Conservation (phyloP, 2,329 filamentous ascomycete species). For the Pseudogymnoascus sp. region DNA sequence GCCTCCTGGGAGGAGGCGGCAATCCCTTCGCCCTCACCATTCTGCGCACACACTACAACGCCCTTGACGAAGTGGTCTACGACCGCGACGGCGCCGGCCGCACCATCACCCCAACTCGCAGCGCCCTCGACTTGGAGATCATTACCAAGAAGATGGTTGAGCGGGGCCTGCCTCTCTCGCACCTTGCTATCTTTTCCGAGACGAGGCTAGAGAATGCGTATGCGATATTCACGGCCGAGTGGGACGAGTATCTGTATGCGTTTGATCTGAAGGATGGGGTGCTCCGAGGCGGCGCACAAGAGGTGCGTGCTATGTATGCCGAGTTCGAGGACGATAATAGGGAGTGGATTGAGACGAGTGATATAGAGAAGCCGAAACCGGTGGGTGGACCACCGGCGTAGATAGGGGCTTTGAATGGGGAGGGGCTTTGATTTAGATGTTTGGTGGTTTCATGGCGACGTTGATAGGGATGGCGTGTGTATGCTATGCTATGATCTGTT, state of each 20-base stretch:
- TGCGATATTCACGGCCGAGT: background rate
- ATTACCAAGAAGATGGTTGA: background rate
- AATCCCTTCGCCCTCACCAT: background rate
- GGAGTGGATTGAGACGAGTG: background rate
- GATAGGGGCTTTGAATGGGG: background rate
- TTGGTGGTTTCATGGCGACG: background rate
- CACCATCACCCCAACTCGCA: background rate
- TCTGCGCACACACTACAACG: background rate
- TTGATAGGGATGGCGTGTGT: background rate
- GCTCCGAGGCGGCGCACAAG: background rate
- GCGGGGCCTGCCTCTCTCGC: background rate
- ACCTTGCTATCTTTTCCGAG: background rate
- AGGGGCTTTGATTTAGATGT: background rate
- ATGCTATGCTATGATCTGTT: background rate
- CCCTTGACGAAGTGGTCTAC: background rate
- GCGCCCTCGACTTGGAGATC: background rate
- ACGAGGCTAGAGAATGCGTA: background rate
- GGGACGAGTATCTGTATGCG: background rate
- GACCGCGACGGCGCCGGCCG: background rate
- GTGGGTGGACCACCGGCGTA: background rate
- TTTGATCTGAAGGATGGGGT: background rate
- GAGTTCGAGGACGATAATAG: background rate
- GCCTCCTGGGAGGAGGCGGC: background rate
- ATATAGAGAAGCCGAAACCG: background rate
- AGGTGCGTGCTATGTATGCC: background rate